phyloP scores from a whole-genome alignment of 2,329 filamentous ascomycete genomes.

The Juglanconis sp. region DNA sequence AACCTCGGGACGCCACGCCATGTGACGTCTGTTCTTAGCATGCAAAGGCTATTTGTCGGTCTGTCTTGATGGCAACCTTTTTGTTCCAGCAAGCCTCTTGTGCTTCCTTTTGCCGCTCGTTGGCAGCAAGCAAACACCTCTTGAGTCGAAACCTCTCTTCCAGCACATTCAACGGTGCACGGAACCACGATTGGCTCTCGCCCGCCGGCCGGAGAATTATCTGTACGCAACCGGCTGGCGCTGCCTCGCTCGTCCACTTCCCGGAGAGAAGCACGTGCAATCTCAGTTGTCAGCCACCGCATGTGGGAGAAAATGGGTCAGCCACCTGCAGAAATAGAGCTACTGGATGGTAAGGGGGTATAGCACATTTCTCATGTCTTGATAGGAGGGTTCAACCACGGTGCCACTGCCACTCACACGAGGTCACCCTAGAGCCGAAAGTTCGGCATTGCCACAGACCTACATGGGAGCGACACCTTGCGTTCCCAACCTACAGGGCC shows the following conservation, averaged over 20 bases:
- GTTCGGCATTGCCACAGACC: not conserved
- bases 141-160: not conserved
- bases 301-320: not conserved
- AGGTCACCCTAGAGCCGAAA: not conserved
- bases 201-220: not conserved
- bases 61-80: not conserved
- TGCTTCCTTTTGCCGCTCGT: not conserved
- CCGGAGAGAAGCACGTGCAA: not conserved
- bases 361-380: not conserved
- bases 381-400: not conserved
- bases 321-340: not conserved
- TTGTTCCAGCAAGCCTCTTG: not conserved
- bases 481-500: too few species aligned
- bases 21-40: not conserved
- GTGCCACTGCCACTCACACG: not conserved
- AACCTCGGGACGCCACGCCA: not conserved
- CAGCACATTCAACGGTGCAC: not conserved
- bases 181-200: not conserved
- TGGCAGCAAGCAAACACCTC: not conserved
- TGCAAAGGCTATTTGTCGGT: not conserved
- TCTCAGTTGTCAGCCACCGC: not conserved
- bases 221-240: slow-evolving; percentile 2
- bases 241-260: not conserved
- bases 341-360: not conserved
- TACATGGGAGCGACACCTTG: not conserved